Evolutionary conservation across 768 basidiomycete genomes (phyloP), one percentile per base, ranked within the genome.

Genomic region (Lactarius tabidus): DNA sequence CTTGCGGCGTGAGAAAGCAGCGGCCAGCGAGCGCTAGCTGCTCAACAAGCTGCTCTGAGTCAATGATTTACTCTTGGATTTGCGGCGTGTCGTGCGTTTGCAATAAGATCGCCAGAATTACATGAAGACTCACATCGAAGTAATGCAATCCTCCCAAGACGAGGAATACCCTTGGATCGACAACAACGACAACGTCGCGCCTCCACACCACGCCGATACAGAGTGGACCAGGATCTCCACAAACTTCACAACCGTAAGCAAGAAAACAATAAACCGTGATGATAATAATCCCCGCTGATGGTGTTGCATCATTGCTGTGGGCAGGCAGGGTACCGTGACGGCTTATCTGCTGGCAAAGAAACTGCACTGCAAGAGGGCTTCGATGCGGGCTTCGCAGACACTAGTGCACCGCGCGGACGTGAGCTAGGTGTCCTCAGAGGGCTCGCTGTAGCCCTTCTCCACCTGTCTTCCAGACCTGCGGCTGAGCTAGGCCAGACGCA

Each of bases 301-400:
- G 33, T 35, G 41, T 18, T 9, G 59, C 55, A 10, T 56, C 45
- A 23, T 23, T 58, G 52, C 15, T 29, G 41, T 58, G 57, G 14
- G 45, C 70, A 97, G 96, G 86, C 86, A 18, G 96, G 96, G 2
- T 98, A 98, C 72, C 86, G 96, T n/a, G 95, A 98, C 77, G 96
- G 96, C 7, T 95, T 98, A 70, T 90, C 88, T 0, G 87, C 89
- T 5, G 96, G 96, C 3, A 98, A 98, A 74, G 90, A 95, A 73
- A 79, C 83, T 0, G 87, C 87, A 2, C 80, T 98, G 2, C 96
- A 99, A 71, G 79, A 86, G 67, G 96, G 96, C 0, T 98, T 99
- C 71, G 93, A 99, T 75, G 78, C 81, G 3, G 94, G 92, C 1
- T 98, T 93, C 71, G 86, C 87, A 0, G 74, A 77, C 17, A 78